Base-by-base conservation (phyloP, 192 early-diverging fungal species). In the Coemansia sp. region DNA sequence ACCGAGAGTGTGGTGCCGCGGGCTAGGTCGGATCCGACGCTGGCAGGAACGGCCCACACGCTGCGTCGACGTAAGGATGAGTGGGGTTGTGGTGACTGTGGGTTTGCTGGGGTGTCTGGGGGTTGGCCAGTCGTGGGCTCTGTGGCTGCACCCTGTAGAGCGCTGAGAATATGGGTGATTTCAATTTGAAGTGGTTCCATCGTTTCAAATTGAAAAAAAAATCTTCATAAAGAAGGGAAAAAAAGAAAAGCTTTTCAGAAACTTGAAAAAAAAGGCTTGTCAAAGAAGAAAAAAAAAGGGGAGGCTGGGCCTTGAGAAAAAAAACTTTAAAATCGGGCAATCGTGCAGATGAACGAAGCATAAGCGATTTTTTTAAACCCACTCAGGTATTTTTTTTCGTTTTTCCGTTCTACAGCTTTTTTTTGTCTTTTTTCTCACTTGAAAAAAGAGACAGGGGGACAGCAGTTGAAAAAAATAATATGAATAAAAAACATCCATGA, bases 11-110 rank as follows among this genome's bases (percentile, higher is more conserved):
- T 29, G 69, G 59, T 11, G 66, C 49, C 12, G 16, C 55, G 2
- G 68, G 72, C 54, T 33, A 80, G 48, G 58, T 80, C 77, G 10
- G 68, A 63, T 3, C 77, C 72, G 14, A 74, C 68, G 56, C 69
- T 71, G 20, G 77, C 77, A 1, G 77, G 77, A 42, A 74, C 58
- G 17, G 60, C 22, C 75, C 75, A 77, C 40, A 76, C 58, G 10
- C 49, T 52, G 7, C 25, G 50, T 18, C 30, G 28, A 20, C 42
- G 42, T 22, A 17, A 36, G n/a, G 8, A 34, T 12, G 66, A 31
- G 18, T 51, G 34, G 17, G 25, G 56, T 56, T 67, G 64, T 29
- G 48, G 48, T 25, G 22, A 25, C 22, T 25, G 25, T 25, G 45
- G 7, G 42, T 32, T n/a, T 48, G 17, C 45, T 63, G 61, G 17